Conservation (phyloP, 2,329 filamentous ascomycete species). For the Delphinella strobiligena region DNA sequence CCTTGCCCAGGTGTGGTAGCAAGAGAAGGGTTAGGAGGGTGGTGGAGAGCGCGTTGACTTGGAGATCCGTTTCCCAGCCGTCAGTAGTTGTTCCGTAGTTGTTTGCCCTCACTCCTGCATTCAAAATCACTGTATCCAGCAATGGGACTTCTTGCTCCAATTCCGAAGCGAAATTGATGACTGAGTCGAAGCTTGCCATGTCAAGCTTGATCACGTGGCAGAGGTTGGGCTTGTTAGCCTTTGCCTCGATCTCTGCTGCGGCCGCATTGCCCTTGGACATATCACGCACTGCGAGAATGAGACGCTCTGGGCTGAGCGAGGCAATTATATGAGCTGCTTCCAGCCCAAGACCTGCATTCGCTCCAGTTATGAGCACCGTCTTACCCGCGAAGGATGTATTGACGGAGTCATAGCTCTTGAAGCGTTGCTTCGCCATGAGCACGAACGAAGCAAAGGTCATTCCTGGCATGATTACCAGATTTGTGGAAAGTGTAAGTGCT, state of each 20-base stretch:
- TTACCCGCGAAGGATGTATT: constrained; percentile 11
- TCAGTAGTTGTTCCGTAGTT: constrained; percentile 16
- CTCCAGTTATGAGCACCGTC: constrained; percentile 20
- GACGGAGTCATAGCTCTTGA: neutral
- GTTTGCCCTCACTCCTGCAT: constrained; percentile 23
- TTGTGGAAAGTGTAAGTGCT: no score
- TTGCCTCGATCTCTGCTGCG: constrained; percentile 16
- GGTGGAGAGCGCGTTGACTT: constrained; percentile 48
- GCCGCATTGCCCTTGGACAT: constrained; percentile 24
- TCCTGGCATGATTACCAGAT: neutral
- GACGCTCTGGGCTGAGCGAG: constrained; percentile 20
- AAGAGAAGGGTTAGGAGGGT: constrained; percentile 42
- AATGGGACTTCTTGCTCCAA: constrained; percentile 16
- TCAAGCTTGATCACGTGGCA: constrained; percentile 21
- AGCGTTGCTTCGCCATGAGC: neutral
- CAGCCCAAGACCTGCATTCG: constrained; percentile 27
- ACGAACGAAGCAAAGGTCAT: neutral
- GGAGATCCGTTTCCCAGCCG: constrained; percentile 35
- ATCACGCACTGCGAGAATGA: constrained; percentile 27
- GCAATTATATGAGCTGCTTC: constrained; percentile 26
- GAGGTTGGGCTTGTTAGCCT: constrained; percentile 11
- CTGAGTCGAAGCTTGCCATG: constrained; percentile 14
- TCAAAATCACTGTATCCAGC: constrained; percentile 27
- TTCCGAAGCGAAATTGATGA: constrained; percentile 17
- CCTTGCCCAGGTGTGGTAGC: constrained; percentile 21